Evolutionary conservation across 2,329 filamentous ascomycete species (phyloP).

Genomic region (Mariannaea elegans): DNA sequence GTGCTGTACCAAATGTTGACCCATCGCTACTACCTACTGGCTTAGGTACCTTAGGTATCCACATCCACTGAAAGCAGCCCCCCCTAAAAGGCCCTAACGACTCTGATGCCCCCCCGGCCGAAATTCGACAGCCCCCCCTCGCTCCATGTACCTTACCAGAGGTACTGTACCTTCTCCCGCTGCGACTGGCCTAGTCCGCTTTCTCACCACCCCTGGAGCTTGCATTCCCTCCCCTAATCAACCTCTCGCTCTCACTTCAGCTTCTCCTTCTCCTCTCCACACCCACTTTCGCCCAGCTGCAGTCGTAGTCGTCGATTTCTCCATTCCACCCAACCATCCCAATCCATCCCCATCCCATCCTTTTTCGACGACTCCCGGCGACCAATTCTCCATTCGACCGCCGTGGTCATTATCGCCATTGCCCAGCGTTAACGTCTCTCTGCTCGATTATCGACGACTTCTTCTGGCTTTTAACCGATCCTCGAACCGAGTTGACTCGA

Average conservation of each 20-base stretch:
- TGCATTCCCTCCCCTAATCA: constrained; percentile 42
- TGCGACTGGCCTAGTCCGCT: constrained; percentile 34
- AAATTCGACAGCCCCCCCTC: constrained; percentile 28
- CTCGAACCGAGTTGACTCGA: constrained; percentile 33
- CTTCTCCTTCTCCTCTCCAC: constrained; percentile 46
- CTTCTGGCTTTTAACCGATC: constrained; percentile 32
- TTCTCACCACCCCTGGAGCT: constrained; percentile 44
- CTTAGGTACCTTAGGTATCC: constrained; percentile 11
- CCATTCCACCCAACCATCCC: constrained; percentile 35
- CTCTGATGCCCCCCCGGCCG: constrained; percentile 17
- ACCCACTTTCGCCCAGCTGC: constrained; percentile 34
- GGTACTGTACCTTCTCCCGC: constrained; percentile 20
- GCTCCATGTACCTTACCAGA: constrained; percentile 12
- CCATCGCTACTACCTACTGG: constrained; percentile 2
- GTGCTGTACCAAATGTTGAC: background rate
- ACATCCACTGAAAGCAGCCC: constrained; percentile 21
- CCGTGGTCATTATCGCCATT: constrained; percentile 27
- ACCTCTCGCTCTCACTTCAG: constrained; percentile 37
- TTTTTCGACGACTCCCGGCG: constrained; percentile 34
- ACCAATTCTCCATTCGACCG: constrained; percentile 35
- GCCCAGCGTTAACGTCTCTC: constrained; percentile 16
- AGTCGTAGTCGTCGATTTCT: constrained; percentile 36
- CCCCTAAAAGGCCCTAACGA: constrained; percentile 16
- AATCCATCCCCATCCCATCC: constrained; percentile 19
- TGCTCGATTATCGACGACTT: constrained; percentile 30